Evolutionary conservation across 768 basidiomycete species (phyloP), one percentile per base, ranked within the genome.

Genomic region (Cystobasidium tubakii): DNA sequence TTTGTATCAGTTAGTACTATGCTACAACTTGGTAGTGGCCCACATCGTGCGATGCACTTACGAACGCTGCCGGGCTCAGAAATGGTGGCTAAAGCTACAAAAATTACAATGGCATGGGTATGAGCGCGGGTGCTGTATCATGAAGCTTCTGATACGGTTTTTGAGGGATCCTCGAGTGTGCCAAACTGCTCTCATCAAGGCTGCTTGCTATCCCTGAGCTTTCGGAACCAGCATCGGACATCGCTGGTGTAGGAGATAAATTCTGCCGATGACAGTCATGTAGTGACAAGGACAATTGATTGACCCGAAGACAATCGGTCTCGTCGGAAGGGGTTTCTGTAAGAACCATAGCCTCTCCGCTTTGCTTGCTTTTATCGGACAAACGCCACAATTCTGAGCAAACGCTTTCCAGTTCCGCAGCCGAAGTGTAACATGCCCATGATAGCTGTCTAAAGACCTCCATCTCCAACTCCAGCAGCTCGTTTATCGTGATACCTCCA

Each of bases 361-460:
- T 50, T 3, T 50, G 46, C 21, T 50, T 15, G n/a, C 21, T 21
- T 50, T 50, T 9, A 31, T 21, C 29, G 29, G 57, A 60, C 15
- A 13, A 10, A 9, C 13, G 29, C 33, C 25, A 60, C 13, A 60
- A 6, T 29, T 60, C 13, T 34, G 25, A 27, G 39, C 69, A 71
- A 12, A 60, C 54, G 21, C 39, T 23, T 34, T 71, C 27, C 42
- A 71, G 39, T 44, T 71, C 69, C 50, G 10, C 25, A 23, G 33
- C 21, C 34, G 54, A 25, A 12, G 54, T 55, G 31, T 33, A 31
- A 25, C 69, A 71, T 17, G 27, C 13, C 73, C 74, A 78, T 0
- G 66, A 63, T 21, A 78, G 54, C n/a, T 70, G n/a, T 9, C 60
- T 53, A 19, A 78, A 50, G 0, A 75, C 43, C 54, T 78, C 78